phyloP scores from a whole-genome alignment of 257 asterid species.

The Nicotiana knightiana region DNA sequence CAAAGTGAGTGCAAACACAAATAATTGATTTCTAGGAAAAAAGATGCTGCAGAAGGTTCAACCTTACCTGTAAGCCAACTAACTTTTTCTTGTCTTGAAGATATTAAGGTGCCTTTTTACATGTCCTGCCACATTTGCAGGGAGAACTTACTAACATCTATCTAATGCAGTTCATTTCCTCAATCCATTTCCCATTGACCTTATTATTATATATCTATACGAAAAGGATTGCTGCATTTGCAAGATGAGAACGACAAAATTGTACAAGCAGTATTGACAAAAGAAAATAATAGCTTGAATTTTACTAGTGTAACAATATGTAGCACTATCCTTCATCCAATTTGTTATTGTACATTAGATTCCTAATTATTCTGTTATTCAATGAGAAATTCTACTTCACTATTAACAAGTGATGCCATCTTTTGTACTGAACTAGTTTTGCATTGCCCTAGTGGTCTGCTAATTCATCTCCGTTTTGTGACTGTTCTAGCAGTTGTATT shows the following conservation, averaged over 20 bases:
- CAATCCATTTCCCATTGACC: neutral
- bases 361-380: neutral
- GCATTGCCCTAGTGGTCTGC: neutral
- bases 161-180: neutral
- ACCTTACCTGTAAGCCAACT: neutral
- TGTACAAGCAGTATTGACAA: neutral
- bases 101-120: neutral
- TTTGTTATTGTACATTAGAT: neutral
- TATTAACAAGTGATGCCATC: neutral
- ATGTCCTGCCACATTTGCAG: neutral
- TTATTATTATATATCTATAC: neutral
- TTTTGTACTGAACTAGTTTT: neutral
- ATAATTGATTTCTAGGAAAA: neutral
- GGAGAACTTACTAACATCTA: neutral
- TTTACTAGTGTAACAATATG: neutral
- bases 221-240: neutral
- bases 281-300: neutral
- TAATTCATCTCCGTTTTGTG: neutral
- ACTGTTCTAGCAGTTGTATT: neutral
- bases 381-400: neutral
- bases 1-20: neutral
- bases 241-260: neutral
- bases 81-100: neutral
- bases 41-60: neutral
- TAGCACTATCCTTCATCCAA: neutral